Evolutionary conservation across 2,329 filamentous ascomycete species (phyloP).

Genomic region (Zymoseptoria passerinii): DNA sequence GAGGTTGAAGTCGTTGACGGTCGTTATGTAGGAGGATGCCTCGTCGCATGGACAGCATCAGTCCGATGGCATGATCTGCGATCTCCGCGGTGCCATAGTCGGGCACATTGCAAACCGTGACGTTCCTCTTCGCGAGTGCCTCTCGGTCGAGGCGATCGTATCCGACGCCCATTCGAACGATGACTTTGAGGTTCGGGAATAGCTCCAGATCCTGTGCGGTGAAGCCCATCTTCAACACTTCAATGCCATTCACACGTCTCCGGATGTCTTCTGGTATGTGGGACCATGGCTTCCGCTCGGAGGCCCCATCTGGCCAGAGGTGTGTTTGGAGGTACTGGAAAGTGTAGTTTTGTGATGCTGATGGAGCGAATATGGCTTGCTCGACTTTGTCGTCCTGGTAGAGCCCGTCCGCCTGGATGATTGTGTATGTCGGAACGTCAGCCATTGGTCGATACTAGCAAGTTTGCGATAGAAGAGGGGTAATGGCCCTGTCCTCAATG

Average conservation of each 20-base stretch:
- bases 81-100: constrained; percentile 29
- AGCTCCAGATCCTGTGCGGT: constrained; percentile 21
- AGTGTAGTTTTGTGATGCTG: constrained; percentile 18
- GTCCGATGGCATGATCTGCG: constrained; percentile 26
- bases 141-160: constrained; percentile 26
- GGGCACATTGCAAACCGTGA: constrained; percentile 27
- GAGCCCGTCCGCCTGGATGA: constrained; percentile 26
- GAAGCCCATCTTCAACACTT: constrained; percentile 24
- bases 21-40: constrained; percentile 27
- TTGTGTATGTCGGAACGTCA: constrained; percentile 21
- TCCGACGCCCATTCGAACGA: constrained; percentile 28
- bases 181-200: constrained; percentile 27
- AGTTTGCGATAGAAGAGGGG: background rate
- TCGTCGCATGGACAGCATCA: constrained; percentile 23
- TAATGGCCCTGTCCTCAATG: background rate
- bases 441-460: background rate
- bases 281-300: constrained; percentile 22
- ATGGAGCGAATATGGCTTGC: constrained; percentile 23
- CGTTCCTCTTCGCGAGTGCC: constrained; percentile 18
- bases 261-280: constrained; percentile 22
- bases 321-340: constrained; percentile 19
- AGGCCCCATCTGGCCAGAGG: constrained; percentile 19
- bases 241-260: constrained; percentile 22
- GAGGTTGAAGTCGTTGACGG: constrained; percentile 23
- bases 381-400: constrained; percentile 23